These are phyloP conservation scores for Suhomyces xylopsoci DNA, from an alignment of 805 yeast genomes.

Conservation along the genomic window DNA sequence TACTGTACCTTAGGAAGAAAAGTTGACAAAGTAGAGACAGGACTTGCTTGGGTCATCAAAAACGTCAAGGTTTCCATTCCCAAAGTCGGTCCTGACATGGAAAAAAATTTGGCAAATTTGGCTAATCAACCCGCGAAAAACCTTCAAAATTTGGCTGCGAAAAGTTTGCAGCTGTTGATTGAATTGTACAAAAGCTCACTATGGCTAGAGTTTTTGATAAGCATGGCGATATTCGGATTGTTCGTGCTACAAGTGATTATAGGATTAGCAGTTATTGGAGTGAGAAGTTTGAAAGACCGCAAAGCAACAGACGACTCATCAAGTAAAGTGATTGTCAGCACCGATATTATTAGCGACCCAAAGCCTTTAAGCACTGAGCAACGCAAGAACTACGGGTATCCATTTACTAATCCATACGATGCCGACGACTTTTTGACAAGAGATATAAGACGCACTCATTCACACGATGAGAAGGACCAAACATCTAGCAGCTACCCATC, in stretches of 20 bases:
- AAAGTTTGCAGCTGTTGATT: background rate
- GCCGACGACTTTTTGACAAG: background rate
- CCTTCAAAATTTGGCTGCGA: background rate
- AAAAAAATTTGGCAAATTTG: constrained; percentile 1
- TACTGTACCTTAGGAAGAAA: constrained; percentile 80
- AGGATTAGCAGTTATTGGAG: constrained; percentile 2
- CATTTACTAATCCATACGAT: constrained; percentile 17
- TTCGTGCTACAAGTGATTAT: constrained; percentile 11
- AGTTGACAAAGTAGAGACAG: constrained; percentile 60
- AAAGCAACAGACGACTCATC: background rate
- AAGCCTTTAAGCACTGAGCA: constrained; percentile 24
- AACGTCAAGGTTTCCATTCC: constrained; percentile 62
- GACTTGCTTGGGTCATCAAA: constrained; percentile 74
- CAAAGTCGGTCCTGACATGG: constrained; percentile 1
- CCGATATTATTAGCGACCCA: constrained; percentile 22
- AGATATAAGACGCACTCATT: background rate
- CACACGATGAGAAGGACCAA: background rate
- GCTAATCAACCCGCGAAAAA: background rate
- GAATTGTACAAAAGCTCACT: constrained; percentile 3
- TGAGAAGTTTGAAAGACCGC: background rate
- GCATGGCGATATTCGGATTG: constrained; percentile 7
- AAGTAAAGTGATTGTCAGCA: background rate
- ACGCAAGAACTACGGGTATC: constrained; percentile 23
- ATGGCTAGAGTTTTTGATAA: constrained; percentile 6
- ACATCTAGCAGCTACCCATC: constrained; percentile 4